These are phyloP conservation scores for Phaeophleospora eucalypticola DNA, from an alignment of 2,329 filamentous ascomycete genomes.

Conservation along the genomic window DNA sequence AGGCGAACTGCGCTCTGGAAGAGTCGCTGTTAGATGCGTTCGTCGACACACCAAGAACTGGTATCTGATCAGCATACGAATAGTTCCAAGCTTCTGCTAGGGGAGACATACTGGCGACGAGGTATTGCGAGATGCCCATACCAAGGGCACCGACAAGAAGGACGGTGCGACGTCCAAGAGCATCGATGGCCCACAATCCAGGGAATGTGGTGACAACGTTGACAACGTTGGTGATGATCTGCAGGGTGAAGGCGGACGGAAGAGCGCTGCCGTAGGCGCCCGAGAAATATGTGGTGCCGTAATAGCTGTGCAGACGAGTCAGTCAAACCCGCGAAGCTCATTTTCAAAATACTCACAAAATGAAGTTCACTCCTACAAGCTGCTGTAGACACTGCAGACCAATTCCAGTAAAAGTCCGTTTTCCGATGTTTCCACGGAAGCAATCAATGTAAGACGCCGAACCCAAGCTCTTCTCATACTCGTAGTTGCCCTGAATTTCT, in stretches of 20 bases:
- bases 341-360: slow-evolving; percentile 6
- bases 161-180: slow-evolving; percentile 67
- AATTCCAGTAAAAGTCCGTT: slow-evolving; percentile 68
- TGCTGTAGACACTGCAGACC: slow-evolving; percentile 74
- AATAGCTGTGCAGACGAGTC: slow-evolving; percentile 64
- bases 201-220: slow-evolving; percentile 72
- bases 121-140: slow-evolving; percentile 56
- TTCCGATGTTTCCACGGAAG: slow-evolving; percentile 59
- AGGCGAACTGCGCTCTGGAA: slow-evolving; percentile 14
- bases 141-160: slow-evolving; percentile 69
- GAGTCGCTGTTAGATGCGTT: slow-evolving; percentile 5
- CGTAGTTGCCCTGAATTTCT: slow-evolving; percentile 83
- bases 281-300: slow-evolving; percentile 64
- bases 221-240: slow-evolving; percentile 50
- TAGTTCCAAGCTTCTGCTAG: neutral
- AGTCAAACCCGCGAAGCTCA: too few relatives aligned
- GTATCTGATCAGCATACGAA: neutral
- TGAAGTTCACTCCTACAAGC: slow-evolving; percentile 51
- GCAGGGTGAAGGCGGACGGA: slow-evolving; percentile 3
- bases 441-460: slow-evolving; percentile 59
- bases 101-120: slow-evolving; percentile 37
- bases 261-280: slow-evolving; percentile 30
- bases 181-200: slow-evolving; percentile 55
- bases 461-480: slow-evolving; percentile 67
- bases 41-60: slow-evolving; percentile 35